Percentiles rank a stretch among this genome's conserved stretches.
Conservation (phyloP, 1,284 basidiomycete species). For the Leccinum griseonigrum region DNA sequence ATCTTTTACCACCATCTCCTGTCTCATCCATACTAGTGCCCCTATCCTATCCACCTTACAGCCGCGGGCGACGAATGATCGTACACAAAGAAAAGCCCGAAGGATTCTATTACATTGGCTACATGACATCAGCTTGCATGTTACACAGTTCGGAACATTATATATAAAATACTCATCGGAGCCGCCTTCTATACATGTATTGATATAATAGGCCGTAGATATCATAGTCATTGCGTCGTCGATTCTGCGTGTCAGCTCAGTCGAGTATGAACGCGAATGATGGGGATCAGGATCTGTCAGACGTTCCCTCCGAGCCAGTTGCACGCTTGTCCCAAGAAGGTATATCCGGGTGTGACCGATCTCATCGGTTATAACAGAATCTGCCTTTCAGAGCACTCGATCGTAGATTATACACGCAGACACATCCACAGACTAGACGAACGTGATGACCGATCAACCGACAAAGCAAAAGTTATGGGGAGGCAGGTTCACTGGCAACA, state of each 20-base stretch:
- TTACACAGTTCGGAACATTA: slow-evolving; percentile 7
- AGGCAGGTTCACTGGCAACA: slow-evolving; percentile 87
- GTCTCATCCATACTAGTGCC: slow-evolving; percentile 7
- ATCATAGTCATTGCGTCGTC: neutral
- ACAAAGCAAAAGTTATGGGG: slow-evolving; percentile 86
- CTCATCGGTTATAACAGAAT: neutral
- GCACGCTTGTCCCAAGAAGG: neutral
- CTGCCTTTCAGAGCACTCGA: neutral
- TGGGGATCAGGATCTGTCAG: neutral
- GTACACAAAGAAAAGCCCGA: slow-evolving; percentile 2
- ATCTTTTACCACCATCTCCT: slow-evolving; percentile 9
- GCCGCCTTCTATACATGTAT: slow-evolving; percentile 2
- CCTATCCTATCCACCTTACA: slow-evolving; percentile 1
- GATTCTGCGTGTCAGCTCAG: neutral
- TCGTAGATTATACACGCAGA: neutral
- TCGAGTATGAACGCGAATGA: neutral
- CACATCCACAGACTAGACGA: neutral
- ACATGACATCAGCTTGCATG: slow-evolving; percentile 4
- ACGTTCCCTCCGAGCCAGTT: neutral
- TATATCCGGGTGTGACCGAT: neutral
- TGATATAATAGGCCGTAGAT: slow-evolving; percentile 2
- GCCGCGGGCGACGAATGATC: neutral
- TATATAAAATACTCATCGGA: slow-evolving; percentile 3
- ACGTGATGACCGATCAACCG: slow-evolving; percentile 51
- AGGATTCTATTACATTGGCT: slow-evolving; percentile 9